Base-by-base conservation (phyloP, 192 early-diverging fungal genomes). In the Backusella psychrophila region DNA sequence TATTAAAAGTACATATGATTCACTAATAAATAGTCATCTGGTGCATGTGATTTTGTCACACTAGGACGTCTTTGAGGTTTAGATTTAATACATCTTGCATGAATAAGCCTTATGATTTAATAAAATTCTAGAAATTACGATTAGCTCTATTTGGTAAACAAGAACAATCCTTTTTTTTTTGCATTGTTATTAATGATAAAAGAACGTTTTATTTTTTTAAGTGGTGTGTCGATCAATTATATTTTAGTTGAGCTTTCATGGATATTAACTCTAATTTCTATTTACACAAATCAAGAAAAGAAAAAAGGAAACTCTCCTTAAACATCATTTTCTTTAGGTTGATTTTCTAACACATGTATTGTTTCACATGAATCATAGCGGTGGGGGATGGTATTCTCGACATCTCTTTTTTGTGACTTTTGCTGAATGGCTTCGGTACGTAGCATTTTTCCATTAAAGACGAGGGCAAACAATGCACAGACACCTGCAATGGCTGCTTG, bases 371-470 rank as follows among this genome's bases (percentile, higher is more conserved):
- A 63, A 26, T 63, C 56, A 63, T 63, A 29, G 3, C 56, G 56
- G 9, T 29, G 11, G 6, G 23, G 56, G 11, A 63, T 63, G 12
- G 56, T 29, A n/a, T 2, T 63, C 26, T 63, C 56, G 15, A 69
- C 21, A 44, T 39, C 23, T 71, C 15, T 34, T 42, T 34, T 11
- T 39, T 71, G 41, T 77, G 70, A 71, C 4, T 71, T 26, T 9
- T 46, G 44, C 21, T 71, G 26, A 31, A 71, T 31, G 17, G 77
- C 77, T 46, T 78, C 71, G 6, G 74, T 36, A 8, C 77, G 39
- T 19, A 14, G 3, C 71, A 75, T 82, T 5, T 9, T 63, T 15
- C 77, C 81, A 2, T 78, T 78, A 63, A 75, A 82, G 11, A 52
- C 39, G 53, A 78, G 56, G 0, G 81, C 46, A 69, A 82, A 36